Evolutionary conservation across 176 grass and related monocot genomes (phyloP), one percentile per base, ranked within the genome.

Genomic region (Musa itinerans): DNA sequence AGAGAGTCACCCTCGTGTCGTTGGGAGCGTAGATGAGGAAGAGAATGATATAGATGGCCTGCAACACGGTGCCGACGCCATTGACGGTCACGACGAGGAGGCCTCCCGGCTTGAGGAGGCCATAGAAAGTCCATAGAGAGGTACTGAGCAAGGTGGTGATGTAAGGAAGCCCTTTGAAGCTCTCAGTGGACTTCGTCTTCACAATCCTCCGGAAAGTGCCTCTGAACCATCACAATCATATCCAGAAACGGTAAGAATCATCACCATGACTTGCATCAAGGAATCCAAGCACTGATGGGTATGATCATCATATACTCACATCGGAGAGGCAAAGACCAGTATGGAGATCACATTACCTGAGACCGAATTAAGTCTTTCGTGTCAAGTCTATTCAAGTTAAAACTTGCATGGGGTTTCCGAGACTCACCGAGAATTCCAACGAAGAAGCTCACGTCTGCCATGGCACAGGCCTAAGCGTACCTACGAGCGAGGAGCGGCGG

Each of bases 61-160:
- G 63, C 7, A 96, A 71, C 8, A 68, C 63, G 13, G 77, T 56
- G 27, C 89, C 92, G 58, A 80, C 78, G 77, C 76, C 83, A 55
- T 96, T 96, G 74, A 96, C 89, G 21, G 92, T 96, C 78, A 89
- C 53, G 84, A 88, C 49, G 81, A 96, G 89, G 84, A 92, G 77
- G 22, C 80, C 92, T 15, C 67, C 54, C 16, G 89, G 92, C 83
- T 96, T 96, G 65, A 81, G 78, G 63, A 92, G 50, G 26, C 92
- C 92, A 8, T 96, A 96, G 71, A 89, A 96, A 59, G 74, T 49
- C 92, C 92, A 96, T 15, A 92, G 89, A 14, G 85, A 92, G 76
- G 87, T 86, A 83, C 53, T 56, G 11, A 96, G 83, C 24, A 96
- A 82, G 10, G 92, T 96, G 63, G 86, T 74, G 13, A 79, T 89